Conservation (phyloP, 2,329 filamentous ascomycete genomes). For the Ceratocystis diversiconidia region DNA sequence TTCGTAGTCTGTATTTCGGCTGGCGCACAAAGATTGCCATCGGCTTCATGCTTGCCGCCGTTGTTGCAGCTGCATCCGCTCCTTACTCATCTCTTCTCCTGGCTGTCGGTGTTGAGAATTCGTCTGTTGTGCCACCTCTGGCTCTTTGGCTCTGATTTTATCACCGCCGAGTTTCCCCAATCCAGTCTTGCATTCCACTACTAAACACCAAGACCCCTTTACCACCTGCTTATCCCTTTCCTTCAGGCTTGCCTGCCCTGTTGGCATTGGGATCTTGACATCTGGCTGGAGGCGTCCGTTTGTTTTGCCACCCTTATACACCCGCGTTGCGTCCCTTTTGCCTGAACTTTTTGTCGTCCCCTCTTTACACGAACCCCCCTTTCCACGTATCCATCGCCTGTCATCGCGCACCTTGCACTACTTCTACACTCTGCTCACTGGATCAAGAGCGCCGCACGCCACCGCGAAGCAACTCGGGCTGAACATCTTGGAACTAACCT, state of each 20-base stretch:
- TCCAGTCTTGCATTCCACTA: background rate
- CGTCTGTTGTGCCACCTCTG: background rate
- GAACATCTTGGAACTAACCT: background rate
- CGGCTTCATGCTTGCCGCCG: background rate
- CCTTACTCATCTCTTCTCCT: background rate
- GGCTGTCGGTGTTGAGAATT: background rate
- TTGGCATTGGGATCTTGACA: conserved; percentile 1
- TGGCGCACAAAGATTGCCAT: background rate
- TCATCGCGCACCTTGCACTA: background rate
- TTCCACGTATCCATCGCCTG: background rate
- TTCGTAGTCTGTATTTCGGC: background rate
- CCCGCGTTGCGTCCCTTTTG: too few relatives aligned
- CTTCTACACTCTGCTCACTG: background rate
- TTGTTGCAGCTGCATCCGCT: background rate
- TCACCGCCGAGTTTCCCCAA: background rate
- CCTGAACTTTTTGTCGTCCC: background rate
- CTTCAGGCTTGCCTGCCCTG: background rate
- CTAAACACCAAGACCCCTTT: background rate
- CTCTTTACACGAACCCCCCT: background rate
- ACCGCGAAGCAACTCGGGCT: background rate
- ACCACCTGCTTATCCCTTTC: background rate
- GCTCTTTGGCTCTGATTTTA: background rate
- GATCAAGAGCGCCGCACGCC: background rate
- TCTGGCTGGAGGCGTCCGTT: background rate
- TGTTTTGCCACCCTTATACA: background rate